Conservation (phyloP, 495 filamentous ascomycete species). For the Trichoderma virens region DNA sequence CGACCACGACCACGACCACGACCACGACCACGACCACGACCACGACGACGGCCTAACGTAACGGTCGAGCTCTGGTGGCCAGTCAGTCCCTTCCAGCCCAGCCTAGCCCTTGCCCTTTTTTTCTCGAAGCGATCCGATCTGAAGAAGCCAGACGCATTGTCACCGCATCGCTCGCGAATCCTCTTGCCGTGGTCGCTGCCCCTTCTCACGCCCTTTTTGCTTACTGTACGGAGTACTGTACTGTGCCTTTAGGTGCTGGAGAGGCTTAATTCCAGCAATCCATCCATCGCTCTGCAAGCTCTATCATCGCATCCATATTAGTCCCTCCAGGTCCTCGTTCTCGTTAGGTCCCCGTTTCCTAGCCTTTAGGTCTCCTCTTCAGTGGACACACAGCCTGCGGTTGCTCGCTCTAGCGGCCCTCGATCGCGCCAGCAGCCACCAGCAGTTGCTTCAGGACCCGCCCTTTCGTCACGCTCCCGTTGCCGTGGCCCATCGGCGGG, state of each 20-base stretch:
- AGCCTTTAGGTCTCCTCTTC: neutral
- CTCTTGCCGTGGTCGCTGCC: neutral
- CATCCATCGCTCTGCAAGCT: neutral
- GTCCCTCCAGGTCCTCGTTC: too few species aligned
- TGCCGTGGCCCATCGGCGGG: neutral
- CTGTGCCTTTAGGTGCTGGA: too few species aligned
- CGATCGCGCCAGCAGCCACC: neutral
- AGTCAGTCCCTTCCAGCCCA: neutral
- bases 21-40: too few species aligned
- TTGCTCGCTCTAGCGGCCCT: neutral
- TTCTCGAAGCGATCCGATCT: neutral
- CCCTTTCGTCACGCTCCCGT: slow-evolving; percentile 8
- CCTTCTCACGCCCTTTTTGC: neutral
- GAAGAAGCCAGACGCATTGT: neutral
- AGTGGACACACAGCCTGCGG: neutral
- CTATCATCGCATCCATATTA: neutral
- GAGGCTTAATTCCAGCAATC: too few species aligned
- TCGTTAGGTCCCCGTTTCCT: too few species aligned
- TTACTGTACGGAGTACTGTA: too few species aligned
- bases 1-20: too few species aligned
- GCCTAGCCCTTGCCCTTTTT: neutral
- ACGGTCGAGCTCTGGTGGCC: too few species aligned
- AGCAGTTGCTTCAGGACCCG: slow-evolving; percentile 3
- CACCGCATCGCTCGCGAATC: slow-evolving; percentile 2
- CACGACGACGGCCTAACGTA: too few species aligned